A percentile compares a stretch with the other conserved stretches of the same genome.
These are phyloP conservation scores for Trametes cubensis DNA, from an alignment of 768 basidiomycete genomes.

Conservation along the genomic window DNA sequence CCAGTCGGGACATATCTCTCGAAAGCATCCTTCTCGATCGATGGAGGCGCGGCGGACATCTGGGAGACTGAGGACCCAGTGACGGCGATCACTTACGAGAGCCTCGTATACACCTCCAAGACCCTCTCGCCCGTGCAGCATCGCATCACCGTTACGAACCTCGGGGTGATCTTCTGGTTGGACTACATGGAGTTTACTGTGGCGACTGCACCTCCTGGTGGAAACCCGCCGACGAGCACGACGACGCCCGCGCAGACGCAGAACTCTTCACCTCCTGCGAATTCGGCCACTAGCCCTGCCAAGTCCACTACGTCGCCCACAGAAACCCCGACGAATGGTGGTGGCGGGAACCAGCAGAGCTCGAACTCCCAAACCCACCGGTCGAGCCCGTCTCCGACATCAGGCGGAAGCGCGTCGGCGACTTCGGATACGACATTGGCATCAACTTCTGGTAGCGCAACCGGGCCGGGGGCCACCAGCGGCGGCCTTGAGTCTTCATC, in stretches of 20 bases:
- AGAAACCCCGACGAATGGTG: neutral
- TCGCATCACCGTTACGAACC: slow-evolving; percentile 15
- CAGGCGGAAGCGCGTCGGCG: neutral
- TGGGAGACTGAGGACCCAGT: slow-evolving; percentile 12
- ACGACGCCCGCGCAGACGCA: neutral
- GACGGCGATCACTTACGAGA: slow-evolving; percentile 5
- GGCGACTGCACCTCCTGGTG: neutral
- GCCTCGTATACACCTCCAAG: slow-evolving; percentile 16
- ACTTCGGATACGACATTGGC: neutral
- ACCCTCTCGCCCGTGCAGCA: slow-evolving; percentile 14
- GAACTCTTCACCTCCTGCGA: neutral
- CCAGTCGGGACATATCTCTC: slow-evolving; percentile 16
- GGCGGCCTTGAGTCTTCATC: neutral
- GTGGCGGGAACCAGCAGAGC: neutral
- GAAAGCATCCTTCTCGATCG: slow-evolving; percentile 22
- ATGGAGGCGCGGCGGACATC: slow-evolving; percentile 10
- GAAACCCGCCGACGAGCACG: neutral
- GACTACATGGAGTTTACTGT: slow-evolving; percentile 14
- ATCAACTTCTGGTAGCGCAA: neutral
- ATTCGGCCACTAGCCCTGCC: neutral
- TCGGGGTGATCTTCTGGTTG: slow-evolving; percentile 14
- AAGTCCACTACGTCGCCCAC: neutral
- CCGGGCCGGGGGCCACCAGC: too few relatives aligned
- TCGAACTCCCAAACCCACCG: neutral
- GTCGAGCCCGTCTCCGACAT: neutral